phyloP scores from a whole-genome alignment of 177 flowering plant genomes.

The Tripterygium wilfordii region DNA sequence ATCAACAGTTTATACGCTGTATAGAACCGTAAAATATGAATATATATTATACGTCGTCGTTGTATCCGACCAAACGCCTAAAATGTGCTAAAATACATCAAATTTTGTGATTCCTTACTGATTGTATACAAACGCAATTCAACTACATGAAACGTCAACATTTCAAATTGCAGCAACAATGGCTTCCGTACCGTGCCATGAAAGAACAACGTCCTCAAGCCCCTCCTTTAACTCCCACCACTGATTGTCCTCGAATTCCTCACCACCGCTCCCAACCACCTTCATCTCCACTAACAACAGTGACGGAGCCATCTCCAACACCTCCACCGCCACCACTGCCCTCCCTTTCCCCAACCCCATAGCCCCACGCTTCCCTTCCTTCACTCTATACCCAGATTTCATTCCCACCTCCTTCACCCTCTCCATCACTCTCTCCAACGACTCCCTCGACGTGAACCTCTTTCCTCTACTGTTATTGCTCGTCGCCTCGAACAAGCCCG shows the following conservation, averaged over 20 bases:
- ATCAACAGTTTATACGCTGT: no score
- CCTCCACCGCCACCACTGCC: slow-evolving; percentile 31
- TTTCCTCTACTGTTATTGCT: slow-evolving; percentile 15
- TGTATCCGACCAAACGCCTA: slow-evolving; percentile 30
- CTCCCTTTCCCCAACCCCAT: slow-evolving; percentile 50
- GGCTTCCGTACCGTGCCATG: slow-evolving; percentile 49
- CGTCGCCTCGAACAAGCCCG: slow-evolving; percentile 51
- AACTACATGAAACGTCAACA: slow-evolving; percentile 37
- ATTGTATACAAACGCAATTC: slow-evolving; percentile 28
- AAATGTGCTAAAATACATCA: no score
- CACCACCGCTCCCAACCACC: slow-evolving; percentile 28
- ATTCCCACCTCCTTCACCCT: slow-evolving; percentile 41
- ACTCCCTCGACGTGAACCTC: slow-evolving; percentile 37
- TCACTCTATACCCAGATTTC: slow-evolving; percentile 37
- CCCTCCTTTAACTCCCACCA: slow-evolving; percentile 45
- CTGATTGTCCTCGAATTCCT: slow-evolving; percentile 28
- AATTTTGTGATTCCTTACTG: slow-evolving; percentile 46
- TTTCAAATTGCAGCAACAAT: slow-evolving; percentile 21
- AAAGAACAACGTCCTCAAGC: slow-evolving; percentile 37
- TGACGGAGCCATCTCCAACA: slow-evolving; percentile 26
- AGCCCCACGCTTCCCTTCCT: slow-evolving; percentile 35
- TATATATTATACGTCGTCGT: no score
- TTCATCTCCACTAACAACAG: slow-evolving; percentile 39
- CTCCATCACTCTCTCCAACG: slow-evolving; percentile 31
- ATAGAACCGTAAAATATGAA: no score